Evolutionary conservation across 441 rosid species (phyloP).

Genomic region (Erysimum pusillum): DNA sequence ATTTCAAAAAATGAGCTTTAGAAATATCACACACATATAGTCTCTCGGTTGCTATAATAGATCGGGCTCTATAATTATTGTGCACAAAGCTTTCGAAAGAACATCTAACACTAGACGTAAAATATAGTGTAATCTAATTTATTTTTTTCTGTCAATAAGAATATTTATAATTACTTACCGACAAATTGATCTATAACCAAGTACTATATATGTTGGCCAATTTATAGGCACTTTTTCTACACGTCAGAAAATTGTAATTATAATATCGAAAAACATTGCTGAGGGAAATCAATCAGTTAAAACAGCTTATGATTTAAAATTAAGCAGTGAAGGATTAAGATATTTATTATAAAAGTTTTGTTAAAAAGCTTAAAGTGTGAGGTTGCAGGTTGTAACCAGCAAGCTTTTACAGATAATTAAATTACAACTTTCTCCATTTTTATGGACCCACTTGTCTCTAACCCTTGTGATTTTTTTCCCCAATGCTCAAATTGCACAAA

Average conservation of each 20-base stretch:
- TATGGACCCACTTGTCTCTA: conserved; percentile 45
- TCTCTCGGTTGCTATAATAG: too few relatives aligned
- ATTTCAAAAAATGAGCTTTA: background rate
- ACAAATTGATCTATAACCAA: conserved; percentile 6
- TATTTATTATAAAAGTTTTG: conserved; percentile 27
- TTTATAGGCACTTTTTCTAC: background rate
- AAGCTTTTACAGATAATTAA: conserved; percentile 43
- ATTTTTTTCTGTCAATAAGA: background rate
- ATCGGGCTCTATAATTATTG: too few relatives aligned
- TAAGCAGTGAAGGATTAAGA: conserved; percentile 15
- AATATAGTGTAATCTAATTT: background rate
- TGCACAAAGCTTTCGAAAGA: too few relatives aligned
- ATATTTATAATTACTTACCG: background rate
- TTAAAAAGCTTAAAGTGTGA: conserved; percentile 40
- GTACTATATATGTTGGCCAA: background rate
- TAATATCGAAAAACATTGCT: conserved; percentile 1
- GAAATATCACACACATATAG: background rate
- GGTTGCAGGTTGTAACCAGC: conserved; percentile 44
- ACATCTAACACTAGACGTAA: too few relatives aligned
- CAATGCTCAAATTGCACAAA: conserved; percentile 13
- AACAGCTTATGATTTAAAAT: background rate
- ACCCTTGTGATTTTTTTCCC: conserved; percentile 6
- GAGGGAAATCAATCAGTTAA: background rate
- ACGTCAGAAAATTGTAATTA: background rate
- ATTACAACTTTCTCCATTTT: conserved; percentile 35